These are phyloP conservation scores for Combretum micranthum DNA, from an alignment of 345 rosid species.

Conservation along the genomic window DNA sequence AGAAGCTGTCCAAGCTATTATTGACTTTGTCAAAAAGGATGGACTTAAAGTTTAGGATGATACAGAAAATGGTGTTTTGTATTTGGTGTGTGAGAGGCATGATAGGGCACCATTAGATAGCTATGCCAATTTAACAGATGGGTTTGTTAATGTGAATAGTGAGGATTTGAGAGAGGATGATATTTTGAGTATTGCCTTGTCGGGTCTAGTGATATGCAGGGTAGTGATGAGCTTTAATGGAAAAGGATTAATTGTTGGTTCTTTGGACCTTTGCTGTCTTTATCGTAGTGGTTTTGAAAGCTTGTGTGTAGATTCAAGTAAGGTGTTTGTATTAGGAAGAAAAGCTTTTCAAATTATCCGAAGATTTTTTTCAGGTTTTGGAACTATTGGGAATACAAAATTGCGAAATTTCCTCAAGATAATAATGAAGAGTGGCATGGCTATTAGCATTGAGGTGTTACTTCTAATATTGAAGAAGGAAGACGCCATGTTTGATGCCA, in stretches of 20 bases:
- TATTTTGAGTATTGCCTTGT: constrained; percentile 40
- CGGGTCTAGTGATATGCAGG: constrained; percentile 71
- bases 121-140: constrained; percentile 7
- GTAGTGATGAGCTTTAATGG: constrained; percentile 42
- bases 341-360: constrained; percentile 13
- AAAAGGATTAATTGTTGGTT: constrained; percentile 51
- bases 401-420: constrained; percentile 24
- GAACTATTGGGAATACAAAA: constrained; percentile 24
- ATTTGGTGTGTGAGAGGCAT: constrained; percentile 52
- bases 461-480: constrained; percentile 34
- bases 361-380: constrained; percentile 18
- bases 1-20: too few species aligned
- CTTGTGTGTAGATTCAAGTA: constrained; percentile 41
- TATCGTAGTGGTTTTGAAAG: constrained; percentile 55
- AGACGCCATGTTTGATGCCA: constrained; percentile 17
- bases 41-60: constrained; percentile 77
- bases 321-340: constrained; percentile 42
- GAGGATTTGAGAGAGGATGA: constrained; percentile 23
- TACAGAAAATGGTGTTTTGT: constrained; percentile 41
- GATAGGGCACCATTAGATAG: constrained; percentile 12
- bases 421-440: constrained; percentile 19
- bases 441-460: constrained; percentile 66
- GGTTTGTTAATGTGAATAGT: constrained; percentile 7
- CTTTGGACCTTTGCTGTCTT: constrained; percentile 50
- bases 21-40: too few species aligned